phyloP scores from a whole-genome alignment of 2,329 filamentous ascomycete species.

The Xylariaceae sp. region DNA sequence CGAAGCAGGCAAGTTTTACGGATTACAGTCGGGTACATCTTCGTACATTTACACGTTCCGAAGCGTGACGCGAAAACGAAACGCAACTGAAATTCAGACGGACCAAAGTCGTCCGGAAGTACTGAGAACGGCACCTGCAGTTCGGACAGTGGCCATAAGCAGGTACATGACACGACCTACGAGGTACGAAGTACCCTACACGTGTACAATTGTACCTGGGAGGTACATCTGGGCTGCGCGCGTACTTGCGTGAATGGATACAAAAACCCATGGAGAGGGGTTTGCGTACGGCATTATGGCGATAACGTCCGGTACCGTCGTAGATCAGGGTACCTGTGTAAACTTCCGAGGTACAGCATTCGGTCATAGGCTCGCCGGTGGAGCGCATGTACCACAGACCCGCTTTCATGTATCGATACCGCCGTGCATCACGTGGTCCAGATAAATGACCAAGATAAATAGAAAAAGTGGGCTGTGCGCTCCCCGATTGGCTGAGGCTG shows the following conservation, averaged over 20 bases:
- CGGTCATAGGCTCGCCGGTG: too few relatives aligned
- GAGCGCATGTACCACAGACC: not conserved
- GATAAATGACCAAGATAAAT: not conserved
- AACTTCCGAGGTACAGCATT: not conserved
- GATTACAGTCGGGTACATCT: not conserved
- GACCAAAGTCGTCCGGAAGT: not conserved
- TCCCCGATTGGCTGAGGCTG: not conserved
- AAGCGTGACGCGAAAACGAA: not conserved
- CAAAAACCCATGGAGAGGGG: not conserved
- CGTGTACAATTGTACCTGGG: not conserved
- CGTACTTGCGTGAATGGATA: not conserved
- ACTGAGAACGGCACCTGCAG: not conserved
- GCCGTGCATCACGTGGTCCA: not conserved
- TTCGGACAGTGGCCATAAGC: not conserved
- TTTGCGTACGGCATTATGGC: not conserved
- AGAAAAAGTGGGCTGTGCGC: not conserved
- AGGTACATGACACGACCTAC: not conserved
- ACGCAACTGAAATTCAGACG: not conserved
- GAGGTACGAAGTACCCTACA: not conserved
- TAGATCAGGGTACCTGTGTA: not conserved
- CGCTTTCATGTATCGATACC: not conserved
- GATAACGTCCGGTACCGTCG: not conserved
- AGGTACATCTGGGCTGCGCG: not conserved
- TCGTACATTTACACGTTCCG: not conserved
- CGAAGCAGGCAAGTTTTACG: not conserved